A percentile compares a stretch with the other conserved stretches of the same genome.
phyloP scores from a whole-genome alignment of 2,329 filamentous ascomycete species.

The Rhynchosporium graminicola region DNA sequence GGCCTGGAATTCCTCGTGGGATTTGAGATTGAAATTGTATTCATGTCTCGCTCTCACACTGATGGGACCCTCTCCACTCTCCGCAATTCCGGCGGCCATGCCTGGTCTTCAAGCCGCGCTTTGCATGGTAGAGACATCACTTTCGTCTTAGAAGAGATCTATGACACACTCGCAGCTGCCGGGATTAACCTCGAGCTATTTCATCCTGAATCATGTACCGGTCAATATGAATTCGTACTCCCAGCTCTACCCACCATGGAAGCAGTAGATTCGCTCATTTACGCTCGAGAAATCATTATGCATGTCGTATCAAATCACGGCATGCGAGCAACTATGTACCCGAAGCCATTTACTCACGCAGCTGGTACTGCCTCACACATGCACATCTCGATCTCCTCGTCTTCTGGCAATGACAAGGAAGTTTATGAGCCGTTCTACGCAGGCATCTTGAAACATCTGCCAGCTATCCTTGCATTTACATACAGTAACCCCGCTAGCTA shows the following conservation, averaged over 20 bases:
- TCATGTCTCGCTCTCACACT: slow-evolving; percentile 51
- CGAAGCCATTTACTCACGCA: slow-evolving; percentile 60
- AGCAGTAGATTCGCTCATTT: slow-evolving; percentile 71
- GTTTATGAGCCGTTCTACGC: slow-evolving; percentile 69
- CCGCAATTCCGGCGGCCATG: slow-evolving; percentile 63
- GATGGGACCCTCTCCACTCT: slow-evolving; percentile 41
- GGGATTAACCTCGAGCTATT: slow-evolving; percentile 71
- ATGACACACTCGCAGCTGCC: slow-evolving; percentile 57
- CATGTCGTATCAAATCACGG: slow-evolving; percentile 62
- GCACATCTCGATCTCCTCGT: slow-evolving; percentile 64
- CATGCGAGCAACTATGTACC: slow-evolving; percentile 71
- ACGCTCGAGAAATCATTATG: slow-evolving; percentile 68
- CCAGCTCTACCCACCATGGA: slow-evolving; percentile 61
- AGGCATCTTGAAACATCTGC: slow-evolving; percentile 66
- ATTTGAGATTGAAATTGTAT: slow-evolving; percentile 80
- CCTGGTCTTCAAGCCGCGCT: slow-evolving; percentile 67
- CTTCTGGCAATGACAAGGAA: slow-evolving; percentile 36
- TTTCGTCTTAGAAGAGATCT: slow-evolving; percentile 65
- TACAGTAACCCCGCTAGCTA: slow-evolving; percentile 69
- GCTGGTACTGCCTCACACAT: slow-evolving; percentile 69
- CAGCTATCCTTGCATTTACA: slow-evolving; percentile 67
- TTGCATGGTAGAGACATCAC: slow-evolving; percentile 59
- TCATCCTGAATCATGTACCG: slow-evolving; percentile 71
- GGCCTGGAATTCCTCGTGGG: slow-evolving; percentile 65
- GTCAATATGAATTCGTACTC: slow-evolving; percentile 78